These are phyloP conservation scores for Paraglomus occultum DNA, from an alignment of 192 early-diverging fungal genomes.

Conservation along the genomic window DNA sequence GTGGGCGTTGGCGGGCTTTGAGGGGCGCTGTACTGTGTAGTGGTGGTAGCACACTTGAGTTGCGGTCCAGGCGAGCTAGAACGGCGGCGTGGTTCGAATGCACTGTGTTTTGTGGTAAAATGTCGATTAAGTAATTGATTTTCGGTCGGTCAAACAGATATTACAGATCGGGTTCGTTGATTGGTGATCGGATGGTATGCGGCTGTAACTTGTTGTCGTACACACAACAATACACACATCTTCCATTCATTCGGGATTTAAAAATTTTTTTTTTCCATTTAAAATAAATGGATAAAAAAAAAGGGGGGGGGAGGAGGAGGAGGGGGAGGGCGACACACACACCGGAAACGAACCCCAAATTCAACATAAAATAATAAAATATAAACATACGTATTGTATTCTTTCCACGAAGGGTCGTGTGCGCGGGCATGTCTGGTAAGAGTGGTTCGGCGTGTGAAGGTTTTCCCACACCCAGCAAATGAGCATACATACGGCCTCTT, in stretches of 20 bases:
- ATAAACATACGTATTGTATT: constrained; percentile 25
- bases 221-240: no score
- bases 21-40: background rate
- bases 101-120: background rate
- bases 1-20: constrained; percentile 13
- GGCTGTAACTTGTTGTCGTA: no score
- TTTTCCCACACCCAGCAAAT: constrained; percentile 68
- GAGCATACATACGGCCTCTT: constrained; percentile 73
- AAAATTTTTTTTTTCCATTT: no score
- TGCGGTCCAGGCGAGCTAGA: background rate
- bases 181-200: no score
- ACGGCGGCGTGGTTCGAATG: constrained; percentile 19
- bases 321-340: no score
- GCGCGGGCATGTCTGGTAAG: constrained; percentile 52
- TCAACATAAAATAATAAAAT: background rate
- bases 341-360: no score
- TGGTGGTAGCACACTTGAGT: background rate
- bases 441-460: constrained; percentile 68
- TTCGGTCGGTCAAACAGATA: no score
- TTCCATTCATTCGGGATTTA: no score
- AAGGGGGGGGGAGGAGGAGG: no score
- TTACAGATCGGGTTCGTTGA: no score
- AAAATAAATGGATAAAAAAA: no score
- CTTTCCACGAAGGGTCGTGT: constrained; percentile 27
- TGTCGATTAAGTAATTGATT: no score